A percentile compares a stretch with the other conserved stretches of the same genome.
Evolutionary conservation across 2,329 filamentous ascomycete genomes (phyloP).

Genomic region (Cytospora mali): DNA sequence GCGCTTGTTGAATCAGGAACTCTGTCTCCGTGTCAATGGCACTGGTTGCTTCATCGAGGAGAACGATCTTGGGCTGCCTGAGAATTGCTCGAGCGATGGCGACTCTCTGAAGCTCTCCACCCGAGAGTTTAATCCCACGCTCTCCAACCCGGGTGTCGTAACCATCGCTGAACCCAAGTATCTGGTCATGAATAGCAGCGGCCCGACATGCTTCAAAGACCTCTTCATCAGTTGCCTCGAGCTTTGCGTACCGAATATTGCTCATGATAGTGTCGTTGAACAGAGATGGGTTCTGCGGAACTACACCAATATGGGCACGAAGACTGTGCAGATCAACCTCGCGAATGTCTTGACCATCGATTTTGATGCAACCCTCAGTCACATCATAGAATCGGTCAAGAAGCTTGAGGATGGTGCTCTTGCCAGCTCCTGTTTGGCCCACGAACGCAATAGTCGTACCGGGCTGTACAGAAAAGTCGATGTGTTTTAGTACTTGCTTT

Average conservation of each 20-base stretch:
- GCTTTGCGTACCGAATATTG: constrained; percentile 60
- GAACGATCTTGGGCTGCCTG: constrained; percentile 73
- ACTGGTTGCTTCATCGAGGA: constrained; percentile 79
- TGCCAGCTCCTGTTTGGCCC: constrained; percentile 61
- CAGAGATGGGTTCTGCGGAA: constrained; percentile 58
- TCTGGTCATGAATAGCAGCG: constrained; percentile 61
- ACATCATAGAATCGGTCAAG: constrained; percentile 63
- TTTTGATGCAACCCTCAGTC: constrained; percentile 52
- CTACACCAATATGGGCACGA: constrained; percentile 57
- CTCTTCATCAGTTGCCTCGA: constrained; percentile 57
- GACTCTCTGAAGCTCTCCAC: constrained; percentile 67
- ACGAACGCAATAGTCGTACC: constrained; percentile 51
- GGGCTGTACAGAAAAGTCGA: constrained; percentile 54
- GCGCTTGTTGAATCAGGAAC: constrained; percentile 65
- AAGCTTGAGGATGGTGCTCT: constrained; percentile 61
- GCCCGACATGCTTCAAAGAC: constrained; percentile 57
- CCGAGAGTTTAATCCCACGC: constrained; percentile 62
- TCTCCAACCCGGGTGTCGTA: constrained; percentile 56
- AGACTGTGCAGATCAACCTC: constrained; percentile 56
- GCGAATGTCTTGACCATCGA: constrained; percentile 60
- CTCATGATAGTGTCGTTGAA: constrained; percentile 63
- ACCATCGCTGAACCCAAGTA: constrained; percentile 54
- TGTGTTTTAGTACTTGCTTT: constrained; percentile 57
- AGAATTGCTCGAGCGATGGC: constrained; percentile 73
- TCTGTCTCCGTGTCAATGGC: constrained; percentile 73